Conservation (phyloP, 352 stramenopile genomes). For the Lagenidium sp. region DNA sequence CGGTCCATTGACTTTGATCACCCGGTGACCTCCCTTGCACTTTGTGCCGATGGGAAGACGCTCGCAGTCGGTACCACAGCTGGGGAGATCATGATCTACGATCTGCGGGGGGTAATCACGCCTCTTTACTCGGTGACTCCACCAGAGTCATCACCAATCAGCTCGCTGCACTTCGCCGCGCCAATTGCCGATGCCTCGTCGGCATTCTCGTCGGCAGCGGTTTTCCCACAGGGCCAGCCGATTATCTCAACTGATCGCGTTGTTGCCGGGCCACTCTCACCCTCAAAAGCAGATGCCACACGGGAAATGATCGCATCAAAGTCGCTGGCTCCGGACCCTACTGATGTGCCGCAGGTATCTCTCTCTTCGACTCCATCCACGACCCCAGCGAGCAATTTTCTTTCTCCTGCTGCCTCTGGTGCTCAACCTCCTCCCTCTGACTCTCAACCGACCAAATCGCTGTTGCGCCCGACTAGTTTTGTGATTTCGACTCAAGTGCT, state of each 20-base stretch:
- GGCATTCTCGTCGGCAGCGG: slow-evolving; percentile 4
- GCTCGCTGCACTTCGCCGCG: slow-evolving; percentile 49
- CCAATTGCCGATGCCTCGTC: slow-evolving; percentile 21
- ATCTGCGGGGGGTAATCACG: slow-evolving; percentile 53
- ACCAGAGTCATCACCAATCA: slow-evolving; percentile 29
- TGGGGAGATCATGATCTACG: slow-evolving; percentile 53
- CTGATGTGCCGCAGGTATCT: no score
- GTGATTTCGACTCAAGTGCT: no score
- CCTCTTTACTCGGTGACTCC: slow-evolving; percentile 35
- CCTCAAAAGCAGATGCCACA: background rate
- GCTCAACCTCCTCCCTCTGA: no score
- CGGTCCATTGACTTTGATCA: slow-evolving; percentile 47
- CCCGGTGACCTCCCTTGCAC: slow-evolving; percentile 39
- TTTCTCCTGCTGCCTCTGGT: no score
- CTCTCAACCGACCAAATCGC: no score
- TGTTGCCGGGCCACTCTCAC: slow-evolving; percentile 3
- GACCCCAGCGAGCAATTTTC: no score
- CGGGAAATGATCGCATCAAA: background rate
- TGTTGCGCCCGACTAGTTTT: no score
- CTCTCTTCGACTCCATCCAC: no score
- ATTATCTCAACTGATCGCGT: slow-evolving; percentile 35
- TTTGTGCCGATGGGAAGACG: slow-evolving; percentile 61
- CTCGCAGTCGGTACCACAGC: slow-evolving; percentile 38
- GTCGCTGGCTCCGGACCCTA: no score
- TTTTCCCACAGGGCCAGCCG: slow-evolving; percentile 24